Conservation (phyloP, 495 filamentous ascomycete species). For the Parmelia sp. region DNA sequence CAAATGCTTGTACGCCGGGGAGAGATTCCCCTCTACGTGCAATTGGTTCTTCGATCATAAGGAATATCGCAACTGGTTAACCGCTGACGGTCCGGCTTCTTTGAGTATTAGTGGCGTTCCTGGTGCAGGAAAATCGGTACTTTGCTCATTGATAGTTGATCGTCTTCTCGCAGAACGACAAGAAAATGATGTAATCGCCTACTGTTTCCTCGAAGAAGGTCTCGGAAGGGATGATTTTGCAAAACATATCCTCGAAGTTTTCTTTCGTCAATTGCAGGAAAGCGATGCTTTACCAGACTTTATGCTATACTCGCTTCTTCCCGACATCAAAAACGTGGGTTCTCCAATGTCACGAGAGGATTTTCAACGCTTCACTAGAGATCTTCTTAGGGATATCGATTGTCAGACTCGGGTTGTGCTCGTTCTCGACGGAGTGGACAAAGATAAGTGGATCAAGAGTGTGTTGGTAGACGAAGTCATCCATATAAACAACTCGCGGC, state of each 20-base stretch:
- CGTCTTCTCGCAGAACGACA: neutral
- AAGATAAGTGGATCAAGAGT: neutral
- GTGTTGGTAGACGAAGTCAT: neutral
- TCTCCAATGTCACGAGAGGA: neutral
- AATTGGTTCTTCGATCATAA: neutral
- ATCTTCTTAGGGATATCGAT: neutral
- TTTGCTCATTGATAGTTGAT: conserved; percentile 2
- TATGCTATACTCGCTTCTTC: neutral
- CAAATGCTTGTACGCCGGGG: neutral
- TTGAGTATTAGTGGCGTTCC: neutral
- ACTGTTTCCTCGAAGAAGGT: conserved; percentile 5
- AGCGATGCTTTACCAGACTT: neutral
- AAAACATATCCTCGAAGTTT: neutral
- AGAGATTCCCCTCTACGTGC: neutral
- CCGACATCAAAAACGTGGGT: neutral
- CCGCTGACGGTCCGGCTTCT: neutral
- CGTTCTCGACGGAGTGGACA: conserved; percentile 1
- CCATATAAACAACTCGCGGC: neutral
- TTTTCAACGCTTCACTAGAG: neutral
- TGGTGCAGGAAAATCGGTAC: conserved; percentile 5
- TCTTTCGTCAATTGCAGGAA: neutral
- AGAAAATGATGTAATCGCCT: neutral
- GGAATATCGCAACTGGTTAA: neutral
- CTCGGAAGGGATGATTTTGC: neutral
- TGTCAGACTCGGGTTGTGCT: neutral